Evolutionary conservation across 176 grass and related monocot species (phyloP).

Genomic region (Alloteropsis semialata): DNA sequence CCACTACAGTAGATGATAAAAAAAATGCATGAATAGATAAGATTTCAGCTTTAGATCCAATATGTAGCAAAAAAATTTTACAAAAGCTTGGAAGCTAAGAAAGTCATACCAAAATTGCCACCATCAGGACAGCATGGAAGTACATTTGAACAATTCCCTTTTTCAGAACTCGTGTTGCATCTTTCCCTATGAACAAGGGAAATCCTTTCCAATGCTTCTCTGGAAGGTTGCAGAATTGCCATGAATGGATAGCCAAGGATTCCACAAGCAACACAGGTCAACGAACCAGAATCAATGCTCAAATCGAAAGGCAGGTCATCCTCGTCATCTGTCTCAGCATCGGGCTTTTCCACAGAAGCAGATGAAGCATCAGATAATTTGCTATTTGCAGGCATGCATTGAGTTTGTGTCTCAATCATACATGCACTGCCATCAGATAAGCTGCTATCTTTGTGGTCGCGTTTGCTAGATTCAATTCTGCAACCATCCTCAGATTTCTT

Average conservation of each 20-base stretch:
- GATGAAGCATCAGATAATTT: constrained; percentile 15
- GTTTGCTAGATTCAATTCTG: constrained; percentile 6
- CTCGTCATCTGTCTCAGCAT: constrained; percentile 47
- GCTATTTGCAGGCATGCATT: constrained; percentile 13
- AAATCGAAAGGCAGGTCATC: constrained; percentile 81
- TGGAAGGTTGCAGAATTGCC: constrained; percentile 84
- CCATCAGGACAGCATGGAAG: constrained; percentile 14
- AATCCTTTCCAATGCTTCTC: constrained; percentile 66
- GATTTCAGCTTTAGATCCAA: background rate
- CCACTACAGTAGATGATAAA: background rate
- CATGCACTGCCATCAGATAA: constrained; percentile 9
- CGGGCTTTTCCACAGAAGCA: constrained; percentile 17
- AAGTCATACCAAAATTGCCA: constrained; percentile 33
- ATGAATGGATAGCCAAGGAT: constrained; percentile 99
- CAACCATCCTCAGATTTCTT: constrained; percentile 25
- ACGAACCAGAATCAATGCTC: constrained; percentile 92
- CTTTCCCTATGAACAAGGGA: constrained; percentile 41
- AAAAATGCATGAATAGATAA: background rate
- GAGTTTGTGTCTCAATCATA: constrained; percentile 9
- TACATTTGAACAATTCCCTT: constrained; percentile 31
- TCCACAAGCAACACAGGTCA: constrained; percentile 97
- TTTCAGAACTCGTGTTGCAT: constrained; percentile 29
- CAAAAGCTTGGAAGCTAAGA: background rate
- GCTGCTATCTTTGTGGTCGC: constrained; percentile 17
- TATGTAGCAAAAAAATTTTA: background rate